Evolutionary conservation across 1,284 basidiomycete species (phyloP).

Genomic region (Vanrija sp.): DNA sequence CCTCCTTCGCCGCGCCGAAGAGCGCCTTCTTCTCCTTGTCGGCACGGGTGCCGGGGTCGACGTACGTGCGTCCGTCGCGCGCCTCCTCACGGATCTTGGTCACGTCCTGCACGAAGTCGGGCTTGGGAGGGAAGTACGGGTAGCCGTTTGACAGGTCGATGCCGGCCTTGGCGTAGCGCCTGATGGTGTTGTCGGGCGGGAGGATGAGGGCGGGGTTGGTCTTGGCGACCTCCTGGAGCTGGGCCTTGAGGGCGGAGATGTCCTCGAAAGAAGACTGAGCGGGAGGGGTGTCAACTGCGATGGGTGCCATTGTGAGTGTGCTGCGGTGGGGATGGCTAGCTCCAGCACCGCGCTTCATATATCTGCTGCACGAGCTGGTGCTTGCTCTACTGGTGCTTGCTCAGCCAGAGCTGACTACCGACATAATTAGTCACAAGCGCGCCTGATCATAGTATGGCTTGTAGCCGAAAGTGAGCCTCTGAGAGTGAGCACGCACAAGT

Average conservation of each 20-base stretch:
- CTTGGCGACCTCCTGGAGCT: conserved; percentile 16
- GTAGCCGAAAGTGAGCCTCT: too few species aligned
- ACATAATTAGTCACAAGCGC: too few species aligned
- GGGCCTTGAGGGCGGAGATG: conserved; percentile 23
- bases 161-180: conserved; percentile 35
- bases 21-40: conserved; percentile 42
- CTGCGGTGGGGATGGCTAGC: too few species aligned
- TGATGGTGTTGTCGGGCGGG: conserved; percentile 34
- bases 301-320: conserved; percentile 19
- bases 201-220: conserved; percentile 11
- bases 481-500: too few species aligned
- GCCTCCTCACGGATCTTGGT: conserved; percentile 27
- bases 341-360: too few species aligned
- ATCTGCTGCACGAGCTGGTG: too few species aligned
- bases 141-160: conserved; percentile 38
- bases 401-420: too few species aligned
- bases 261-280: conserved; percentile 3
- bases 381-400: too few species aligned
- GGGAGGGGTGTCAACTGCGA: conserved; percentile 2
- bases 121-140: conserved; percentile 38
- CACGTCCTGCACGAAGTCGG: conserved; percentile 36
- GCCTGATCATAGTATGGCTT: too few species aligned
- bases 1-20: conserved; percentile 36
- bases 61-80: conserved; percentile 21
- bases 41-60: conserved; percentile 35